These are phyloP conservation scores for Phytophthora tentaculata DNA, from an alignment of 352 stramenopile genomes.

Conservation along the genomic window DNA sequence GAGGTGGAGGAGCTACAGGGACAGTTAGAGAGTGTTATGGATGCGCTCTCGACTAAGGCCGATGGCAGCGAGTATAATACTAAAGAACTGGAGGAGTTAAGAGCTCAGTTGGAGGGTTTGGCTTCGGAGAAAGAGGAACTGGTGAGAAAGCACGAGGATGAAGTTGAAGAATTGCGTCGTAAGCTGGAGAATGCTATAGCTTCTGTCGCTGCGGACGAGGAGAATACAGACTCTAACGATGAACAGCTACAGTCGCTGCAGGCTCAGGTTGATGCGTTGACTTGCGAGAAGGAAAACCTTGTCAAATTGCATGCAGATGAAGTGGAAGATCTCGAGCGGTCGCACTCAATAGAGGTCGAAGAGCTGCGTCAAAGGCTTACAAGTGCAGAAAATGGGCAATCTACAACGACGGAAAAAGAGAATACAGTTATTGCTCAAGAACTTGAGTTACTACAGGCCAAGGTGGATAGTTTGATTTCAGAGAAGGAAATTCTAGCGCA, in stretches of 20 bases:
- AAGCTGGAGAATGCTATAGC: constrained; percentile 26
- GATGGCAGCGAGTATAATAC: constrained; percentile 6
- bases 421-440: constrained; percentile 33
- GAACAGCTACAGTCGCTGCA: constrained; percentile 37
- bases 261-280: constrained; percentile 25
- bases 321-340: constrained; percentile 20
- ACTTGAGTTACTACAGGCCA: constrained; percentile 28
- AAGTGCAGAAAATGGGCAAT: neutral
- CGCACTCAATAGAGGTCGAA: neutral
- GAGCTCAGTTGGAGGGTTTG: constrained; percentile 17
- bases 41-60: constrained; percentile 9
- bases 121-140: constrained; percentile 13
- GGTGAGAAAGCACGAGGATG: constrained; percentile 12
- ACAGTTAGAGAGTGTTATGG: constrained; percentile 37
- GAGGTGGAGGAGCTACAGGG: constrained; percentile 35
- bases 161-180: constrained; percentile 28
- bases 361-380: neutral
- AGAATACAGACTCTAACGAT: constrained; percentile 19
- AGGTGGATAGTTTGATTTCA: constrained; percentile 22
- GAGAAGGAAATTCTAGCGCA: constrained; percentile 18
- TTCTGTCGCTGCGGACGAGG: neutral
- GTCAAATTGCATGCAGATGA: constrained; percentile 7
- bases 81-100: constrained; percentile 23
- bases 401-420: neutral
- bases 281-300: constrained; percentile 20